A percentile compares a stretch with the other conserved stretches of the same genome.
phyloP scores from a whole-genome alignment of 1,139 yeast species.

The Taiozyma sp. region DNA sequence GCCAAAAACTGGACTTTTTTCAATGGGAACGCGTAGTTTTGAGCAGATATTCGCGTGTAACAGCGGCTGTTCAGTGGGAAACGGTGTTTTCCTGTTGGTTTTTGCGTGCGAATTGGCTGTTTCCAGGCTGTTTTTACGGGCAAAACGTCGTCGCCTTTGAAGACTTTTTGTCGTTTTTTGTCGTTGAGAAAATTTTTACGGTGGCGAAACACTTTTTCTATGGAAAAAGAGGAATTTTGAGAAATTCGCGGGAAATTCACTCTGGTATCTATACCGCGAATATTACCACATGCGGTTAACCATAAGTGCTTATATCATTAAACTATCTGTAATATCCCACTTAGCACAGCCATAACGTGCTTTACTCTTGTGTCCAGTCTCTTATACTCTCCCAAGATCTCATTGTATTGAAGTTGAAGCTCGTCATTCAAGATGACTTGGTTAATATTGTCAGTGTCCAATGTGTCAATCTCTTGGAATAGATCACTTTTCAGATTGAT shows the following conservation, averaged over 20 bases:
- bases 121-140: neutral
- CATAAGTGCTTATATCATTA: neutral
- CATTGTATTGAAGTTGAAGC: slow-evolving; percentile 42
- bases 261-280: neutral
- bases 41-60: neutral
- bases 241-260: too few species aligned
- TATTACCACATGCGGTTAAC: neutral
- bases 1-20: neutral
- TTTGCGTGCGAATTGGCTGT: slow-evolving; percentile 1
- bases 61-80: neutral
- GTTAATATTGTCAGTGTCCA: slow-evolving; percentile 12
- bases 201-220: too few species aligned
- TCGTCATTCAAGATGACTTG: slow-evolving; percentile 35
- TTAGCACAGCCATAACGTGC: neutral
- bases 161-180: too few species aligned
- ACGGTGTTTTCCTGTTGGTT: neutral
- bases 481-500: slow-evolving; percentile 28
- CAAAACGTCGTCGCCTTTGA: neutral
- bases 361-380: neutral
- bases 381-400: slow-evolving; percentile 5
- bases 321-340: neutral
- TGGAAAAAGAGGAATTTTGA: too few species aligned
- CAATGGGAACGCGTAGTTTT: neutral
- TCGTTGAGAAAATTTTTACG: too few species aligned
- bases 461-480: slow-evolving; percentile 16